Evolutionary conservation across 768 basidiomycete genomes (phyloP).

Genomic region (Myochromella boudieri): DNA sequence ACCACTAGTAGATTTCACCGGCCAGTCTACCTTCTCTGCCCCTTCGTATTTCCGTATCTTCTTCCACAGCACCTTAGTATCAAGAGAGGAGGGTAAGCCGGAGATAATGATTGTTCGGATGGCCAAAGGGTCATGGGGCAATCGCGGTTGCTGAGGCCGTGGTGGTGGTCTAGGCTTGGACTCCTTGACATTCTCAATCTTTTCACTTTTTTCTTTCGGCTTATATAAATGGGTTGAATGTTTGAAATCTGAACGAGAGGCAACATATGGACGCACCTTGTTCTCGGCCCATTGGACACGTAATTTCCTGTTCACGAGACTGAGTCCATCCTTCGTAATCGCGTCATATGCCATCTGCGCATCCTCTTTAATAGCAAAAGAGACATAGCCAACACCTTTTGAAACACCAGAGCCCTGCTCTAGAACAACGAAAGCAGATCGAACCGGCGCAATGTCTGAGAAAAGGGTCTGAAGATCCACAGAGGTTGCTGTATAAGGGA

Average conservation of each 20-base stretch:
- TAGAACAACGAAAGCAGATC: constrained; percentile 90
- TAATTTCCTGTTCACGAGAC: constrained; percentile 65
- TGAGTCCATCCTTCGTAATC: constrained; percentile 63
- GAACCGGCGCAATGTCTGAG: constrained; percentile 93
- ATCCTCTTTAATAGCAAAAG: constrained; percentile 88
- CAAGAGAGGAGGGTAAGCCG: constrained; percentile 64
- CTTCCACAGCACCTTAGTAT: constrained; percentile 77
- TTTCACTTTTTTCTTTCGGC: constrained; percentile 45
- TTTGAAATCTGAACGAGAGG: neutral
- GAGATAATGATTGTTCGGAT: constrained; percentile 79
- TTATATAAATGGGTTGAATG: constrained; percentile 19
- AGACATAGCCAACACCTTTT: constrained; percentile 96
- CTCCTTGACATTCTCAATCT: constrained; percentile 32
- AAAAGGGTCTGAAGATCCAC: constrained; percentile 90
- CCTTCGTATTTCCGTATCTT: constrained; percentile 79
- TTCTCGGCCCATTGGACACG: constrained; percentile 79
- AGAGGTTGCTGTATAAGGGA: constrained; percentile 89
- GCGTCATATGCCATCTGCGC: constrained; percentile 72
- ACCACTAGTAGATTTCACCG: constrained; percentile 46
- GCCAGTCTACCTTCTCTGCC: constrained; percentile 77
- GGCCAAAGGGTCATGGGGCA: constrained; percentile 70
- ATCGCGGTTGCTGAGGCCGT: constrained; percentile 29
- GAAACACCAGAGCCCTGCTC: constrained; percentile 73
- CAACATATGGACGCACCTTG: constrained; percentile 49
- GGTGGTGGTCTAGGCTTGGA: constrained; percentile 37